Base-by-base conservation (phyloP, 306 rosid species). In the Chamaecrista fasciculata region DNA sequence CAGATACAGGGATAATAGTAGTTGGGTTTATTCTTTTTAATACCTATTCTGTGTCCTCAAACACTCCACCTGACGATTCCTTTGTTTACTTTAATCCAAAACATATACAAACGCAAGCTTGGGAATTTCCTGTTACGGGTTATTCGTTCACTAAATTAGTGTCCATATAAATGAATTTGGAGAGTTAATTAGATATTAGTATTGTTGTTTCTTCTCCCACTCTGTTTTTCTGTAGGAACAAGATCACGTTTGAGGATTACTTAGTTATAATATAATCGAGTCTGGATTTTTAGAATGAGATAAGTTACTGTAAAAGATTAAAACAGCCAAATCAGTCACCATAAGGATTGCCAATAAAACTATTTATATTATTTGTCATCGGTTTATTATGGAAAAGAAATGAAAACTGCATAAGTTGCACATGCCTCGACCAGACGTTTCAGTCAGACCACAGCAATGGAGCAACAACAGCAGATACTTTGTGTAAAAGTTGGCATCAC, bases 361-460 rank as follows among this genome's bases (percentile, higher is more conserved):
- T 25, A 43, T 42, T 67, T 55, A 23, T 49, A 24, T 72, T 40
- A 59, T 28, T 24, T 74, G 50, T 55, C 52, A 61, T 20, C n/a
- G 21, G 39, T 66, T 70, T 31, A 56, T 1, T 70, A 42, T 20
- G 42, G 42, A 48, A 74, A 47, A 21, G 21, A 31, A 66, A 47
- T 37, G 68, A 49, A 44, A 67, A 63, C 43, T 43, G 19, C 71
- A 43, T 33, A 29, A 63, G 39, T 60, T 37, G 63, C 76, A 76
- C 71, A 25, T 73, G 47, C 62, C 21, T 60, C 85, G 33, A 65
- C 12, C 40, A 67, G 69, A 75, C 78, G 64, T 49, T 51, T 23
- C 74, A 63, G 31, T 77, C 84, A 71, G 57, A 64, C 79, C 61
- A 46, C 76, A 14, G 63, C 66, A 67, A 20, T 62, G 82, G 53